Base-by-base conservation (phyloP, 257 asterid species). In the Nyctanthes arbortristis region DNA sequence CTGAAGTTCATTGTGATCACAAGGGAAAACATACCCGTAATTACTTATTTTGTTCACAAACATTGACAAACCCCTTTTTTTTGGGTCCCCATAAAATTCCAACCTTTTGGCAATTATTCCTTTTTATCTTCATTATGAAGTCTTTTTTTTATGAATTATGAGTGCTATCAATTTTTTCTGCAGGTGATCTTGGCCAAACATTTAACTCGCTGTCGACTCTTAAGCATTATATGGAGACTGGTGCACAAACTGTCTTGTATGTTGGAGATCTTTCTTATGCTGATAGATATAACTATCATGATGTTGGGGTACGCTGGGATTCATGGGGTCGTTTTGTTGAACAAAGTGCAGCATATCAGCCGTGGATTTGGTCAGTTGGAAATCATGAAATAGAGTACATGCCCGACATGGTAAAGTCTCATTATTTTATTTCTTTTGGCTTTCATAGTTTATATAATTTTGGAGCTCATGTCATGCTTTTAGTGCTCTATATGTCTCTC, bases 181-280 rank as follows among this genome's bases (percentile, higher is more conserved):
- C 76, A 93, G 99, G 99, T 83, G 99, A 93, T 85, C 91, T 93
- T 79, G 99, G 99, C 69, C 99, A 93, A 80, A 93, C 99, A 27
- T 91, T 43, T 82, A 93, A 93, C 81, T 93, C 99, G 64, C 94
- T 93, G 66, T 93, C 97, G 14, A 93, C 99, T 34, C 81, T 93
- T 68, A 79, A 89, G 76, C 99, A 93, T 70, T 85, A 76, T 69
- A 77, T 83, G 89, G 78, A 84, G 80, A 83, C 96, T 58, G 93
- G 79, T 72, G 96, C 91, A 29, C 85, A 89, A 40, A 71, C 93
- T 79, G 77, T 93, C 78, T 86, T 93, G 71, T 93, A 91, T 78
- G 96, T 89, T 47, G 99, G 99, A 63, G 98, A 93, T 79, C 97
- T 93, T 75, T 91, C 96, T 61, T 93, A 93, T 74, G 97, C 99